Conservation (phyloP, 768 basidiomycete genomes). For the Boletus reticuloceps region DNA sequence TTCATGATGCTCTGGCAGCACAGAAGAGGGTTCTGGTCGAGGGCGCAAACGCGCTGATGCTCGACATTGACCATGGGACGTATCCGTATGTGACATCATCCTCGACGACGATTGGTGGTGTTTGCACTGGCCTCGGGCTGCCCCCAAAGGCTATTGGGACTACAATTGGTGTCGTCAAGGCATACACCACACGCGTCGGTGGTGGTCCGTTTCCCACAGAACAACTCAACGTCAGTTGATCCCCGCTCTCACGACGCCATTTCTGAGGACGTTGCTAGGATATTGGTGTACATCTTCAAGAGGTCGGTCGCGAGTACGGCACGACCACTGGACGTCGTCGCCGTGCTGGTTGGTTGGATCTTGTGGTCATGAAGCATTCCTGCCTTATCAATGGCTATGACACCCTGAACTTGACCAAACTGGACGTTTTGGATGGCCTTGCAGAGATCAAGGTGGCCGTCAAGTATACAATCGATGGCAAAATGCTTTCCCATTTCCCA, state of each 20-base stretch:
- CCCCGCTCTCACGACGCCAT: not conserved
- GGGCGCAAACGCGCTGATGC: conserved; percentile 98
- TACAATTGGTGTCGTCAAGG: conserved; percentile 92
- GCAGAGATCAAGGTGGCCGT: conserved; percentile 86
- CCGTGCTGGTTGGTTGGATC: conserved; percentile 96
- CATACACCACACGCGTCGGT: conserved; percentile 98
- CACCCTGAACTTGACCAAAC: conserved; percentile 89
- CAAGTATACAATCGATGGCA: conserved; percentile 74
- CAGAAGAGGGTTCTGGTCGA: conserved; percentile 89
- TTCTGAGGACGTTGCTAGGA: conserved; percentile 44
- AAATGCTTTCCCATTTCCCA: conserved; percentile 82
- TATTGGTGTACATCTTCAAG: conserved; percentile 84
- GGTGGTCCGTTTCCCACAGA: conserved; percentile 98
- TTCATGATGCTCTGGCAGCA: conserved; percentile 74
- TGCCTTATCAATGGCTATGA: conserved; percentile 96
- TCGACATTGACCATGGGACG: conserved; percentile 96
- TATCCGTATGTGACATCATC: conserved; percentile 98
- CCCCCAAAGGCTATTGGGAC: conserved; percentile 88
- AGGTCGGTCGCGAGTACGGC: conserved; percentile 90
- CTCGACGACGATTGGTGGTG: conserved; percentile 90
- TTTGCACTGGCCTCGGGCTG: conserved; percentile 96
- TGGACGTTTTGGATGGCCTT: conserved; percentile 86
- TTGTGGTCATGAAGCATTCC: conserved; percentile 93
- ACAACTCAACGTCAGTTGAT: conserved; percentile 71
- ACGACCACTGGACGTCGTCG: conserved; percentile 89